Evolutionary conservation across 116 monocot species (phyloP), one percentile per base, ranked within the genome.

Genomic region (Iris pallida): DNA sequence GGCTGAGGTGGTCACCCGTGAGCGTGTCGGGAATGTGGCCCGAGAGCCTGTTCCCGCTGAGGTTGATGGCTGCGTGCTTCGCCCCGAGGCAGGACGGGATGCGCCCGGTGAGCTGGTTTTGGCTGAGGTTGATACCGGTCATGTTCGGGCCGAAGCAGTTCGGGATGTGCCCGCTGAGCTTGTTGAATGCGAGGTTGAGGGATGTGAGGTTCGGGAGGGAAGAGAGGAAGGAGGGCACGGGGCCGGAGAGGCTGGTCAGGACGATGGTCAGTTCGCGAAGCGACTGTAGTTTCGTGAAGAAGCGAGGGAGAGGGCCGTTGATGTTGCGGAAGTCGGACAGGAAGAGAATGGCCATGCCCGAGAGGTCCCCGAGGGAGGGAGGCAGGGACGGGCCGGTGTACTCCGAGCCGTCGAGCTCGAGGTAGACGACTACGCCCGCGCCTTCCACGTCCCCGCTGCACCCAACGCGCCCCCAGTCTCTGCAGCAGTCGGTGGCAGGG

Each of bases 151-250:
- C 52, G 4, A 16, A 75, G 75, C 68, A 9, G 7, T 5, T 45
- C 61, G 47, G 49, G 13, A 51, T 51, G 49, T 4, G 1, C 2
- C 11, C 1, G 17, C 18, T 43, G 12, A 73, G 57, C 16, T 63
- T 47, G 2, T 20, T 48, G 46, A 66, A 19, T 11, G 51, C 15
- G 18, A 75, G n/a, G 8, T 42, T 57, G 59, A 75, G 55, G 67
- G 8, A 46, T 2, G 17, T 20, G 46, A 64, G 73, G 2, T 44
- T 43, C 30, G 30, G 30, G 30, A 30, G 30, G 3, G 30, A 30
- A 4, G 49, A 51, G 11, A 51, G 49, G 13, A 51, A 51, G 7
- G 49, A 51, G 0, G 49, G 49, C 1, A 51, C 13, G 13, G 49
- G 49, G 49, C 49, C 49, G 13, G 49, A 51, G 13, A 51, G 11